Percentiles rank a stretch among this genome's conserved stretches.
Evolutionary conservation across 305 asterid species (phyloP).

Genomic region (Solanum hybrid): DNA sequence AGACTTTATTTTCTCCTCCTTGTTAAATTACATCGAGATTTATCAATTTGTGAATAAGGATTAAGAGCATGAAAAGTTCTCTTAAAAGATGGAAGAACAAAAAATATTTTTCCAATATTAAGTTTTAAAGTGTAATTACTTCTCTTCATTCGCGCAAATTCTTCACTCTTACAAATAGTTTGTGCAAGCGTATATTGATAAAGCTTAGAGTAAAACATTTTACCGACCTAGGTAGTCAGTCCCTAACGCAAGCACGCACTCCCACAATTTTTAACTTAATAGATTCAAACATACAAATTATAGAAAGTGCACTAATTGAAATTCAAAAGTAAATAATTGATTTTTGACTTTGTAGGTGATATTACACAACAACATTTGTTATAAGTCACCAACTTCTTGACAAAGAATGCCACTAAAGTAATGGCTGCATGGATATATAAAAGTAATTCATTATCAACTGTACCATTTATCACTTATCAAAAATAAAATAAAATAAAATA

Average conservation of each 20-base stretch:
- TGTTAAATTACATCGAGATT: not conserved
- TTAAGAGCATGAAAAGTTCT: not conserved
- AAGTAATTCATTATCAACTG: not conserved
- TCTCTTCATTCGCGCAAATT: not conserved
- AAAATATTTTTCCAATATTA: not conserved
- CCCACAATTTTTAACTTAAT: not conserved
- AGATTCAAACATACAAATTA: not conserved
- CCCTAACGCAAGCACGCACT: not conserved
- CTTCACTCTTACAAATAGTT: not conserved
- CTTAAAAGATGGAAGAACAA: not conserved
- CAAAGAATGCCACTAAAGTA: not conserved
- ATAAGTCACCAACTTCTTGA: not conserved
- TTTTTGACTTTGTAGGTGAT: not conserved
- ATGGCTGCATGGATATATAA: not conserved
- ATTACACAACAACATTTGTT: not conserved
- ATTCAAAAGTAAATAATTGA: not conserved
- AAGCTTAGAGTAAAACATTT: not conserved
- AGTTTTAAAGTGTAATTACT: not conserved
- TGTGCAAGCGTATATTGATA: not conserved
- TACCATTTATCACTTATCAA: not conserved
- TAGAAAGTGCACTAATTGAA: not conserved
- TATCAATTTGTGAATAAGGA: not conserved
- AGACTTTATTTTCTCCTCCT: not conserved
- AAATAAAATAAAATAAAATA: not conserved
- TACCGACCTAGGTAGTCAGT: not conserved